Evolutionary conservation across 2,329 filamentous ascomycete species (phyloP).

Genomic region (Nemania bipapillata): DNA sequence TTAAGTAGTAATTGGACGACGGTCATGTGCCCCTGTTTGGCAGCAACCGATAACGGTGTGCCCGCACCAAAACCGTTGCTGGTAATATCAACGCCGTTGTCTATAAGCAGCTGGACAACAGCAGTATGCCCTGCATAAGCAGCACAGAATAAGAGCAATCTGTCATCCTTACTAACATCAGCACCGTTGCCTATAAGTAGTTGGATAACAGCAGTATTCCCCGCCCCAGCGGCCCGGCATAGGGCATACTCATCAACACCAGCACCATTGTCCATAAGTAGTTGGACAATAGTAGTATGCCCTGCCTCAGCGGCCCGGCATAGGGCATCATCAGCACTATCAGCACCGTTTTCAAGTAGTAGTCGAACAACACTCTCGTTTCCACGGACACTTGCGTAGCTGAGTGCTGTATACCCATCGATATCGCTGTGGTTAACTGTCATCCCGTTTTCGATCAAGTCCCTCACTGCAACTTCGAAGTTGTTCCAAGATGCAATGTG

Average conservation of each 20-base stretch:
- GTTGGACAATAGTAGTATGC: not conserved
- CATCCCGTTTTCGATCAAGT: not conserved
- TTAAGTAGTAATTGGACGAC: slow-evolving; percentile 1
- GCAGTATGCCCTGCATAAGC: not conserved
- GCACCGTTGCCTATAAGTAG: not conserved
- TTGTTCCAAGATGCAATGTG: slow-evolving; percentile 12
- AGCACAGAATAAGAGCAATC: not conserved
- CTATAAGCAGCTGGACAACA: not conserved
- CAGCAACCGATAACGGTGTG: not conserved
- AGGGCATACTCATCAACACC: not conserved
- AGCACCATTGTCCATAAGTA: not conserved
- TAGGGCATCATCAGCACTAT: not conserved
- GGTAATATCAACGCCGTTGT: not conserved
- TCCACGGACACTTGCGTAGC: slow-evolving; percentile 15
- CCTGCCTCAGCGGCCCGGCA: not conserved
- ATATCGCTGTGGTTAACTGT: not conserved
- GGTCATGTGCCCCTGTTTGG: not conserved
- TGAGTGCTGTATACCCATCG: not conserved
- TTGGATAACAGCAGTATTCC: not conserved
- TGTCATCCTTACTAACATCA: not conserved
- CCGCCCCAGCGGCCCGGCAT: not conserved
- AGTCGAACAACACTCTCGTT: not conserved
- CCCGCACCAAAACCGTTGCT: too few relatives aligned
- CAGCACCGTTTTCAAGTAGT: not conserved
- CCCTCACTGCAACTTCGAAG: not conserved